These are phyloP conservation scores for Byssoonygena ceratinophila DNA, from an alignment of 2,329 filamentous ascomycete genomes.

Conservation along the genomic window DNA sequence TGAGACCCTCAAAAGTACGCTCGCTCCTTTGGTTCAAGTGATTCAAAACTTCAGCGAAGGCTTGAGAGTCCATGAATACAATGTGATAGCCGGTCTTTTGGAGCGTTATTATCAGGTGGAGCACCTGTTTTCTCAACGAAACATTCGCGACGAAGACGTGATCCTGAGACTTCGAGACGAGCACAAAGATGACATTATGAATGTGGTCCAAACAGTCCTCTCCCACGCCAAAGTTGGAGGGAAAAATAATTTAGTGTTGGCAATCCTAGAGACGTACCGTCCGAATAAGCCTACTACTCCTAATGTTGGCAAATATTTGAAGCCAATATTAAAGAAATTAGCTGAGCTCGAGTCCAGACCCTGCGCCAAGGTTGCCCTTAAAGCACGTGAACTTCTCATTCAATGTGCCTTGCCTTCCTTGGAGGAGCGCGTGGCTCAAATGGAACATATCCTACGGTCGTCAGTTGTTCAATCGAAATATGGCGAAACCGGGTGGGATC, in stretches of 20 bases:
- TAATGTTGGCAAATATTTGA: slow-evolving; percentile 80
- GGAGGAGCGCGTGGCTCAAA: slow-evolving; percentile 87
- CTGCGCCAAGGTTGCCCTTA: slow-evolving; percentile 91
- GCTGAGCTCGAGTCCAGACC: slow-evolving; percentile 79
- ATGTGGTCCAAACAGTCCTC: slow-evolving; percentile 78
- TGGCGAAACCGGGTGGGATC: slow-evolving; percentile 92
- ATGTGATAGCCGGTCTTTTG: slow-evolving; percentile 67
- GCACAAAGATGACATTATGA: slow-evolving; percentile 81
- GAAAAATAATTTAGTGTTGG: slow-evolving; percentile 88
- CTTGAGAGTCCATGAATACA: slow-evolving; percentile 80
- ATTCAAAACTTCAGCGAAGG: slow-evolving; percentile 75
- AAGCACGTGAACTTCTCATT: slow-evolving; percentile 93
- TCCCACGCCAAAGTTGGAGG: slow-evolving; percentile 86
- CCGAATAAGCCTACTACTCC: slow-evolving; percentile 87
- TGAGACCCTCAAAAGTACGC: slow-evolving; percentile 58
- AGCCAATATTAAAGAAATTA: slow-evolving; percentile 68
- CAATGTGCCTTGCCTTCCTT: slow-evolving; percentile 93
- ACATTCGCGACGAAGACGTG: slow-evolving; percentile 82
- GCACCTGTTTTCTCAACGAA: slow-evolving; percentile 73
- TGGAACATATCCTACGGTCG: slow-evolving; percentile 96
- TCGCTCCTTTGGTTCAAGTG: slow-evolving; percentile 66
- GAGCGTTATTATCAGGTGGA: slow-evolving; percentile 75
- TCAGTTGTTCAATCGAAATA: slow-evolving; percentile 96
- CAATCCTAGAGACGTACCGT: slow-evolving; percentile 85
- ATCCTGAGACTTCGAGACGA: slow-evolving; percentile 88